Conservation (phyloP, 768 basidiomycete genomes). For the Agaricus bisporus region DNA sequence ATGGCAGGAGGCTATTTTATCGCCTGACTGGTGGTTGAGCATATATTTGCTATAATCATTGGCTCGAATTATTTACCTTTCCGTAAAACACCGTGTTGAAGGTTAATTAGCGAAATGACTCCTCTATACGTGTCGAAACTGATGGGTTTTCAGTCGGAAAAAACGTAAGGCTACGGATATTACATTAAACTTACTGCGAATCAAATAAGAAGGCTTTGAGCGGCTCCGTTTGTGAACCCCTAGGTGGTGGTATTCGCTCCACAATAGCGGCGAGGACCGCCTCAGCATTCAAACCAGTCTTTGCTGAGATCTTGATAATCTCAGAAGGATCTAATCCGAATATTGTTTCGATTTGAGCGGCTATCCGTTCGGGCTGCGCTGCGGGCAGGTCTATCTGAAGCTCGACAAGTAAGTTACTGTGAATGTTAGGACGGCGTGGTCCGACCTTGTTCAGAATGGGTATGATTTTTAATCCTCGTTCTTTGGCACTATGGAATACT, state of each 20-base stretch:
- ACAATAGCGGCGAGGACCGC: slow-evolving; percentile 75
- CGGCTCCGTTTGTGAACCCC: slow-evolving; percentile 41
- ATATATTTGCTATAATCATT: background rate
- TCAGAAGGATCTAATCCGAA: slow-evolving; percentile 75
- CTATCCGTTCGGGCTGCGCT: slow-evolving; percentile 75
- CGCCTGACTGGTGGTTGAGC: slow-evolving; percentile 45
- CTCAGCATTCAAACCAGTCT: slow-evolving; percentile 83
- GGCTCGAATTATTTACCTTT: slow-evolving; percentile 49
- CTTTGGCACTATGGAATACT: slow-evolving; percentile 84
- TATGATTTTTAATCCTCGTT: slow-evolving; percentile 75
- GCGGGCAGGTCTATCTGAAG: slow-evolving; percentile 86
- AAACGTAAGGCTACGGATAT: slow-evolving; percentile 18
- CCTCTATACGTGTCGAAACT: slow-evolving; percentile 96
- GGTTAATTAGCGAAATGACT: slow-evolving; percentile 84
- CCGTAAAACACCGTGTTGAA: slow-evolving; percentile 73
- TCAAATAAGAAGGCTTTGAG: slow-evolving; percentile 91
- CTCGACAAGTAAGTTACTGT: slow-evolving; percentile 4
- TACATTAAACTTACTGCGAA: slow-evolving; percentile 58
- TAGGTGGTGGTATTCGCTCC: slow-evolving; percentile 79
- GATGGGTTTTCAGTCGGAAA: slow-evolving; percentile 11
- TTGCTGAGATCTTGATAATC: slow-evolving; percentile 83
- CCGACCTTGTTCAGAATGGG: slow-evolving; percentile 89
- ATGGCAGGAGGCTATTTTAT: slow-evolving; percentile 81
- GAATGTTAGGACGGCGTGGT: slow-evolving; percentile 5
- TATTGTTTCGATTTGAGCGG: slow-evolving; percentile 73